Percentiles rank a stretch among this genome's conserved stretches.
These are phyloP conservation scores for Pistacia vera DNA, from an alignment of 345 rosid species.

Conservation along the genomic window DNA sequence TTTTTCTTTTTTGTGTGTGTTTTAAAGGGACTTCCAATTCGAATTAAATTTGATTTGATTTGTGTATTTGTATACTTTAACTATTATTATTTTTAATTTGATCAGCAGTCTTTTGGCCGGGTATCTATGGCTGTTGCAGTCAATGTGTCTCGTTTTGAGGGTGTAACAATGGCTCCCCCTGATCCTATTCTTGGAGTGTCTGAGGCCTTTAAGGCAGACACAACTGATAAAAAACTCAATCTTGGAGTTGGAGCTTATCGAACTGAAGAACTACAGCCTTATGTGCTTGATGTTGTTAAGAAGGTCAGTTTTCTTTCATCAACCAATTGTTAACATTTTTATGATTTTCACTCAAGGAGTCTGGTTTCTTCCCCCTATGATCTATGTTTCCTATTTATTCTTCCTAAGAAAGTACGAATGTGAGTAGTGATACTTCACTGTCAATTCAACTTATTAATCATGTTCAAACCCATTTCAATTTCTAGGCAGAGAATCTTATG, in stretches of 20 bases:
- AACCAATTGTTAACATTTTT: background rate
- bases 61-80: too few relatives aligned
- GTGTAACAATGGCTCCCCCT: slow-evolving; percentile 92
- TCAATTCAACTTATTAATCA: slow-evolving; percentile 9
- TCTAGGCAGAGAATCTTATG: slow-evolving; percentile 87
- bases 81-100: slow-evolving; percentile 8
- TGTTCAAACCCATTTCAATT: slow-evolving; percentile 10
- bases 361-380: background rate
- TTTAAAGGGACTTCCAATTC: background rate
- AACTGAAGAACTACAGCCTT: slow-evolving; percentile 92
- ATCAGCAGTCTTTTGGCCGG: slow-evolving; percentile 63
- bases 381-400: slow-evolving; percentile 2
- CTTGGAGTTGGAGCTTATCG: slow-evolving; percentile 99
- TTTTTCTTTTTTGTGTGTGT: background rate
- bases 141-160: slow-evolving; percentile 81
- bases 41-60: too few relatives aligned
- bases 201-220: slow-evolving; percentile 91
- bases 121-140: slow-evolving; percentile 66
- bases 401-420: background rate
- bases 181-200: slow-evolving; percentile 99
- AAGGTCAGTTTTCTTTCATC: slow-evolving; percentile 52
- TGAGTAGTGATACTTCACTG: background rate
- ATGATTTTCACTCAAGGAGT: background rate
- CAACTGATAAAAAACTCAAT: slow-evolving; percentile 78
- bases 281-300: slow-evolving; percentile 92